phyloP scores from a whole-genome alignment of 1,139 yeast genomes.

The Pichia inconspicua region DNA sequence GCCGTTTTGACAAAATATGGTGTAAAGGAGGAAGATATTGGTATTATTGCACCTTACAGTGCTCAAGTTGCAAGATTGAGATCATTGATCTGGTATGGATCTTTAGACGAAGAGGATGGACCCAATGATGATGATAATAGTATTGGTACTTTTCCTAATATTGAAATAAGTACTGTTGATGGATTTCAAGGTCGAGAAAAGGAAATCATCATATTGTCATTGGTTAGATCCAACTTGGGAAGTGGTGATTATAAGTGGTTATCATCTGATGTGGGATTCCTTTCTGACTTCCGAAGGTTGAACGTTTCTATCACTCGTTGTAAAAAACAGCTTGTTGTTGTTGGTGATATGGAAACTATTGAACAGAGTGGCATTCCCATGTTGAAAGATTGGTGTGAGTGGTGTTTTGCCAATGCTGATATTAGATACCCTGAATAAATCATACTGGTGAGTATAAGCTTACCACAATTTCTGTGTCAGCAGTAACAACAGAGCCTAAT shows the following conservation, averaged over 20 bases:
- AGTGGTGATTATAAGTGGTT: slow-evolving; percentile 26
- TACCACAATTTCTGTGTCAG: slow-evolving; percentile 46
- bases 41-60: slow-evolving; percentile 81
- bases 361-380: slow-evolving; percentile 36
- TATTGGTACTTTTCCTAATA: slow-evolving; percentile 33
- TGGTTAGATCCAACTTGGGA: slow-evolving; percentile 65
- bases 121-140: neutral
- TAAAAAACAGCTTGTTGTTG: slow-evolving; percentile 71
- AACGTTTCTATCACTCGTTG: slow-evolving; percentile 94
- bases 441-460: slow-evolving; percentile 25
- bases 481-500: slow-evolving; percentile 69
- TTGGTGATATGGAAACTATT: slow-evolving; percentile 75
- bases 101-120: slow-evolving; percentile 20
- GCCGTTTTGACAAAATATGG: slow-evolving; percentile 40
- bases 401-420: slow-evolving; percentile 64
- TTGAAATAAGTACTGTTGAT: slow-evolving; percentile 84
- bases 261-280: slow-evolving; percentile 56
- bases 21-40: slow-evolving; percentile 48
- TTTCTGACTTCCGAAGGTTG: slow-evolving; percentile 60
- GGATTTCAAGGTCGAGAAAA: slow-evolving; percentile 95
- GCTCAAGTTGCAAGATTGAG: slow-evolving; percentile 72
- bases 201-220: slow-evolving; percentile 77
- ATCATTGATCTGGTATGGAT: slow-evolving; percentile 36
- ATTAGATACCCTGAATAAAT: slow-evolving; percentile 42
- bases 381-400: slow-evolving; percentile 58